These are phyloP conservation scores for Chlorophyllum brunneum DNA, from an alignment of 768 basidiomycete genomes.

Conservation along the genomic window DNA sequence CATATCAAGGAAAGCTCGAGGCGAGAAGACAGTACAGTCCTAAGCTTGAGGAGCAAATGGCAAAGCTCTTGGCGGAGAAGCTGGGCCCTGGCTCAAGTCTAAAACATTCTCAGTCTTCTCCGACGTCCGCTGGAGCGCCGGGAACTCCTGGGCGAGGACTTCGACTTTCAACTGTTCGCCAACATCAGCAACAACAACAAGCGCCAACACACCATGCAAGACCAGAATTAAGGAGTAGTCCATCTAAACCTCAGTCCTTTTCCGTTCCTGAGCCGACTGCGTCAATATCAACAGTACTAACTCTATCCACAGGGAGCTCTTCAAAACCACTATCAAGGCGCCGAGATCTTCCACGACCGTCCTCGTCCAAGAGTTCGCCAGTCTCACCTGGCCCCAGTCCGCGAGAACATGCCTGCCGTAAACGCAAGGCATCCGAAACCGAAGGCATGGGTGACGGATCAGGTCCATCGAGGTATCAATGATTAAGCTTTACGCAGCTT, in stretches of 20 bases:
- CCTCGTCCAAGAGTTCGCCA: neutral
- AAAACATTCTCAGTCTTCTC: conserved; percentile 11
- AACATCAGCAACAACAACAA: neutral
- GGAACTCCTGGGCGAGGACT: neutral
- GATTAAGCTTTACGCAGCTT: neutral
- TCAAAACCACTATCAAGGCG: neutral
- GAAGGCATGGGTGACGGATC: neutral
- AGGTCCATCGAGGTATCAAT: conserved; percentile 1
- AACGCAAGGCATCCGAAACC: neutral
- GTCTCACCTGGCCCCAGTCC: neutral
- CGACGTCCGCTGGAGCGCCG: conserved; percentile 10
- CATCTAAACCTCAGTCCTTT: neutral
- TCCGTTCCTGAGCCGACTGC: too few species aligned
- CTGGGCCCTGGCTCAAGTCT: neutral
- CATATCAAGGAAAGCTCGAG: conserved; percentile 40
- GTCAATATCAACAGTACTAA: too few species aligned
- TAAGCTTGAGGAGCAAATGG: conserved; percentile 19
- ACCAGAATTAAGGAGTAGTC: neutral
- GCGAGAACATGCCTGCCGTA: neutral
- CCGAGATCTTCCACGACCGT: neutral
- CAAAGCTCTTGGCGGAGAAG: conserved; percentile 16
- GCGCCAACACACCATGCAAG: neutral
- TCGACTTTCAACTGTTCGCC: conserved; percentile 3
- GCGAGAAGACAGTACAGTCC: conserved; percentile 7
- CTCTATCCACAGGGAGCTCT: neutral